Conservation (phyloP, 805 yeast species). For the Saturnispora mendoncae region DNA sequence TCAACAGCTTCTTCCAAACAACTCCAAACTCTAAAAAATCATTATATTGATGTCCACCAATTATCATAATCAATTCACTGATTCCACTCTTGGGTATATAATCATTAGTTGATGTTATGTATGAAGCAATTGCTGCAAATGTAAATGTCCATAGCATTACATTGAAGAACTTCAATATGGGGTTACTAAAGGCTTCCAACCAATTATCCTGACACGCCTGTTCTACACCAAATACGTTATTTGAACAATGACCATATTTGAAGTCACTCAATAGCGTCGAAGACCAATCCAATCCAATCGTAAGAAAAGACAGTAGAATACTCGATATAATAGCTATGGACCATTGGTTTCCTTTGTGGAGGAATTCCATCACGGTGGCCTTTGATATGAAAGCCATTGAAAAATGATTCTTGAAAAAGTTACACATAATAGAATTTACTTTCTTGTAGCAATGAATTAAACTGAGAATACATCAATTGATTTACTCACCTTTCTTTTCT, state of each 20-base stretch:
- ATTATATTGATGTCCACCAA: conserved; percentile 53
- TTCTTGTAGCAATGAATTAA: conserved; percentile 2
- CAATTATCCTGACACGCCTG: conserved; percentile 28
- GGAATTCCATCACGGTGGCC: conserved; percentile 1
- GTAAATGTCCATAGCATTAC: conserved; percentile 31
- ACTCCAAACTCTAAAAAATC: conserved; percentile 45
- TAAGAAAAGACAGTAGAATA: conserved; percentile 37
- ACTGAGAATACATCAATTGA: conserved; percentile 17
- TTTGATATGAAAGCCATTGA: not conserved
- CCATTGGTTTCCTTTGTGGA: conserved; percentile 32
- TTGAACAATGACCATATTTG: conserved; percentile 43
- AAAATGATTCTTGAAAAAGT: no score
- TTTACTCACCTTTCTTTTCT: conserved; percentile 18
- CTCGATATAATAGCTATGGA: conserved; percentile 37
- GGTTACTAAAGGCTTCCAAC: conserved; percentile 12
- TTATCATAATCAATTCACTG: conserved; percentile 59
- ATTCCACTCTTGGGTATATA: conserved; percentile 54
- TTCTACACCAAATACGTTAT: conserved; percentile 21
- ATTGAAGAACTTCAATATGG: conserved; percentile 15
- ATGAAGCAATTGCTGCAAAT: conserved; percentile 33
- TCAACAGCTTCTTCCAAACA: conserved; percentile 46
- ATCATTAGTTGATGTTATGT: conserved; percentile 26
- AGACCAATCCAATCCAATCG: conserved; percentile 41
- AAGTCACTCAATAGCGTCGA: conserved; percentile 45
- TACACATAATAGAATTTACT: not conserved